These are phyloP conservation scores for Leishmania lainsoni DNA, from an alignment of 208 protist species.

Conservation along the genomic window DNA sequence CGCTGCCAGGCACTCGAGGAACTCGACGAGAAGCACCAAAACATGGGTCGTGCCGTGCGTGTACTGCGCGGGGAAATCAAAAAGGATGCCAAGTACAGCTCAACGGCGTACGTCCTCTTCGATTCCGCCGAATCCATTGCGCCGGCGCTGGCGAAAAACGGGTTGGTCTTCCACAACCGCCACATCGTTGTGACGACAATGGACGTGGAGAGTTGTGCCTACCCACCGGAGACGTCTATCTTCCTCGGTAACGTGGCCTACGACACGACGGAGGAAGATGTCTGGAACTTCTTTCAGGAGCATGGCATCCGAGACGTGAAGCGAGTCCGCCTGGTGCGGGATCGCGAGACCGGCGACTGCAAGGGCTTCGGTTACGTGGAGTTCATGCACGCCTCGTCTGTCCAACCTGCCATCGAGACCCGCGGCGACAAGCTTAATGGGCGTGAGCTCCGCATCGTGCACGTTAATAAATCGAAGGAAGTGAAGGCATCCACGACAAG, in stretches of 20 bases:
- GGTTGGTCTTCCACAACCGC: conserved; percentile 72
- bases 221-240: conserved; percentile 84
- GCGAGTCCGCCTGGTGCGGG: conserved; percentile 84
- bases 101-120: conserved; percentile 90
- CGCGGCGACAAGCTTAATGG: conserved; percentile 70
- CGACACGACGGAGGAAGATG: conserved; percentile 77
- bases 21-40: conserved; percentile 38
- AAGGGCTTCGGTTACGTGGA: conserved; percentile 94
- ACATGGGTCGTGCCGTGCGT: conserved; percentile 77
- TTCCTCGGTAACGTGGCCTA: conserved; percentile 91
- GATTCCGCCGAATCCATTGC: conserved; percentile 31
- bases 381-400: conserved; percentile 59
- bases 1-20: conserved; percentile 77
- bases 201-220: conserved; percentile 61
- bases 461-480: conserved; percentile 86
- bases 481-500: conserved; percentile 53
- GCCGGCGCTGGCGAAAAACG: conserved; percentile 56
- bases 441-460: conserved; percentile 81
- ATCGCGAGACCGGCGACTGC: conserved; percentile 77
- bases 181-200: conserved; percentile 86
- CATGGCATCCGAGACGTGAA: conserved; percentile 80
- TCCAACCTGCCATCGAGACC: conserved; percentile 64
- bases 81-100: conserved; percentile 80
- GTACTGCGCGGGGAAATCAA: conserved; percentile 86
- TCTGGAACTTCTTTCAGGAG: conserved; percentile 86